A percentile compares a stretch with the other conserved stretches of the same genome.
These are phyloP conservation scores for Spergularia marina DNA, from an alignment of 148 eudicot genomes.

Conservation along the genomic window DNA sequence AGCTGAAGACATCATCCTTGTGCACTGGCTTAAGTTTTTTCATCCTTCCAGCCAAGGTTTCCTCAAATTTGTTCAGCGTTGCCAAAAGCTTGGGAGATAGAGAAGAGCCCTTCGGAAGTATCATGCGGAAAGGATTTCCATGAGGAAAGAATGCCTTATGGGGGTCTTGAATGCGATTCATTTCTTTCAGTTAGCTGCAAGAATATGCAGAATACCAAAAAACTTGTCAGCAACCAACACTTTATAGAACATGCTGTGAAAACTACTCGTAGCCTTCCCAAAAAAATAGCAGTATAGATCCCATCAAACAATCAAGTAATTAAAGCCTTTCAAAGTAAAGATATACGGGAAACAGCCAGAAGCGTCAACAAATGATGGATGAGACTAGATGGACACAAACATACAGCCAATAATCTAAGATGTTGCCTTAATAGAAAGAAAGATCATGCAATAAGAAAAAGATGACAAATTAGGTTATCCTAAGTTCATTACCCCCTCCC, in stretches of 20 bases:
- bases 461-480: no score
- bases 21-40: conserved; percentile 49
- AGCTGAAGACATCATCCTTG: conserved; percentile 50
- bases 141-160: conserved; percentile 58
- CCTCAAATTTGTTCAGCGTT: conserved; percentile 61
- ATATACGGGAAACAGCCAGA: neutral
- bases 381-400: no score
- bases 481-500: no score
- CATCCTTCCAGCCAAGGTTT: conserved; percentile 53
- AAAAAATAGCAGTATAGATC: neutral
- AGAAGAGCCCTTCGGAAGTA: conserved; percentile 58
- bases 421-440: neutral
- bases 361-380: no score
- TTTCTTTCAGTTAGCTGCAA: conserved; percentile 42
- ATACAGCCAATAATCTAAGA: neutral
- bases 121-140: conserved; percentile 76
- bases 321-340: neutral
- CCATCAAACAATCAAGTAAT: neutral
- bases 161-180: conserved; percentile 81
- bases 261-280: neutral
- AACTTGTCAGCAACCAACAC: conserved; percentile 6
- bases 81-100: conserved; percentile 50
- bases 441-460: no score
- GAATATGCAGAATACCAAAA: neutral
- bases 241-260: neutral